phyloP scores from a whole-genome alignment of 257 asterid genomes.

The Prunella vulgaris region DNA sequence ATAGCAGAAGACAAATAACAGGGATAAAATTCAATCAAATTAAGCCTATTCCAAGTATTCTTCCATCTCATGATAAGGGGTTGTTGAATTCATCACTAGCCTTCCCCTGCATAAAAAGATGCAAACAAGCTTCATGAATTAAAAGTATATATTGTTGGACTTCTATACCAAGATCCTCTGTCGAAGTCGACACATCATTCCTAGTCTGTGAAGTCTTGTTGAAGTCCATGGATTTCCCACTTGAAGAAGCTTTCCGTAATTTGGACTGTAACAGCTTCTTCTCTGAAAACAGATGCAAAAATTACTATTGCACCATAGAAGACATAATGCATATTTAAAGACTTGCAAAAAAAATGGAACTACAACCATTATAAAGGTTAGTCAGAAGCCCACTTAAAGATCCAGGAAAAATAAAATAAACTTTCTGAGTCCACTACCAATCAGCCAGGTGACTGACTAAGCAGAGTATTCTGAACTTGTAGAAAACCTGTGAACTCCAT shows the following conservation, averaged over 20 bases:
- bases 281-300: conserved; percentile 48
- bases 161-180: conserved; percentile 82
- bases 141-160: neutral
- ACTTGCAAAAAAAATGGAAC: neutral
- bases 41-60: neutral
- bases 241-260: conserved; percentile 68
- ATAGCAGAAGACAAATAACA: neutral
- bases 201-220: conserved; percentile 39
- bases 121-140: conserved; percentile 5
- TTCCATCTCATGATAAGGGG: conserved; percentile 7
- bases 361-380: neutral
- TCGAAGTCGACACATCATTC: conserved; percentile 75
- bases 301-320: neutral
- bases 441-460: conserved; percentile 1
- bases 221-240: conserved; percentile 50
- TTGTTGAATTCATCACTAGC: conserved; percentile 11
- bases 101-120: neutral
- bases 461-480: conserved; percentile 1
- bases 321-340: neutral
- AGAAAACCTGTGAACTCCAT: neutral
- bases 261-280: conserved; percentile 80
- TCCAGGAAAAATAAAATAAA: neutral
- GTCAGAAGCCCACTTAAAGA: neutral
- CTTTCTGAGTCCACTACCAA: neutral
- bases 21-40: neutral